Percentiles rank a stretch among this genome's conserved stretches.
Conservation (phyloP, 108 stramenopile genomes). For the Parietichytrium sp. region DNA sequence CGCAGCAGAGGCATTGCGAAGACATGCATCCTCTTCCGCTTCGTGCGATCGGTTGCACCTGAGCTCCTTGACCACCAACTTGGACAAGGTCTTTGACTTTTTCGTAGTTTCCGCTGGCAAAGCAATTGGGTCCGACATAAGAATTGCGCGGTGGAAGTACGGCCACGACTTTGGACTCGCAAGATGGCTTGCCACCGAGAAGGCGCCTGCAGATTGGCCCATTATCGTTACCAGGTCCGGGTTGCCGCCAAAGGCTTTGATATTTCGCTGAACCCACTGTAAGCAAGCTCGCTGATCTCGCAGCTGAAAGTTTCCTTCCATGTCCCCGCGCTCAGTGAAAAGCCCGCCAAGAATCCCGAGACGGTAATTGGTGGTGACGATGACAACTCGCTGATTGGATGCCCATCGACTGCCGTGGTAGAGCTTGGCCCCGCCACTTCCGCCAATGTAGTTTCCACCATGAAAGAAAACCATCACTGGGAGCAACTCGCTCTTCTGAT, state of each 20-base stretch:
- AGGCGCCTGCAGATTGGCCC: constrained; percentile 42
- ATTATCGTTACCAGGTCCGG: constrained; percentile 27
- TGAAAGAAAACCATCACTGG: constrained; percentile 58
- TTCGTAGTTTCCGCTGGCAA: background rate
- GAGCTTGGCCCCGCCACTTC: constrained; percentile 46
- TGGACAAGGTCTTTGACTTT: background rate
- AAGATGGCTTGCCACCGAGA: constrained; percentile 34
- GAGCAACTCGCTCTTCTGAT: constrained; percentile 8
- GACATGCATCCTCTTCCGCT: background rate
- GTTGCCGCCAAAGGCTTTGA: constrained; percentile 44
- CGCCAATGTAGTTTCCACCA: constrained; percentile 38
- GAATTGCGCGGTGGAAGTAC: constrained; percentile 9
- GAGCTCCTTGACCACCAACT: background rate
- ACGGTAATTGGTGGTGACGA: constrained; percentile 64
- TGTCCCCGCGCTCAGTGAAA: constrained; percentile 27
- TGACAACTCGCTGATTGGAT: constrained; percentile 38
- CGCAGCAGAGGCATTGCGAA: background rate
- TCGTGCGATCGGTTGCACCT: background rate
- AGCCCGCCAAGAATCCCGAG: constrained; percentile 56
- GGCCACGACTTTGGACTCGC: background rate
- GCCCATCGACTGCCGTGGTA: constrained; percentile 49
- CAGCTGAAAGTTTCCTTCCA: constrained; percentile 35
- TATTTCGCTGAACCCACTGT: constrained; percentile 31
- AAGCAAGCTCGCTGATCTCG: constrained; percentile 36
- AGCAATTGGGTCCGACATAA: constrained; percentile 7